These are phyloP conservation scores for Nematocida sp. DNA, from an alignment of 371 early-diverging fungal species.

Conservation along the genomic window DNA sequence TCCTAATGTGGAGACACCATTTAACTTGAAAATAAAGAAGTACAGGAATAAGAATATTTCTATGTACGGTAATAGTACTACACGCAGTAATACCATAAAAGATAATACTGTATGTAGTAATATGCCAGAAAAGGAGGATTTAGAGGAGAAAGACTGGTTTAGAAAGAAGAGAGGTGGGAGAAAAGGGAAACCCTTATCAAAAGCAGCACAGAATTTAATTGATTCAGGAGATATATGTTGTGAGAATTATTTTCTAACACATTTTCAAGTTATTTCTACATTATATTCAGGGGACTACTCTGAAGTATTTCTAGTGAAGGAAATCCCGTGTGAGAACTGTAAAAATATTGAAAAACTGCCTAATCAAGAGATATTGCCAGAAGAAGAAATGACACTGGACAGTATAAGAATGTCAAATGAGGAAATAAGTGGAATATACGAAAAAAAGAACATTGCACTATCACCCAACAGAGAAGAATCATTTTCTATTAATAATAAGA, in stretches of 20 bases:
- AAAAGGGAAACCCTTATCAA: constrained; percentile 5
- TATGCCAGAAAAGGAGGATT: neutral
- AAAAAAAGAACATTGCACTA: too few relatives aligned
- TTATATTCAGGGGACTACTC: constrained; percentile 16
- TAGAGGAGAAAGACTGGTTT: constrained; percentile 47
- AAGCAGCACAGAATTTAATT: neutral
- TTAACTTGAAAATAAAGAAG: constrained; percentile 39
- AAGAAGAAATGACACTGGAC: neutral
- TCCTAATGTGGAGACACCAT: constrained; percentile 46
- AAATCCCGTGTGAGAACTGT: neutral
- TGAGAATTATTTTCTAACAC: constrained; percentile 12
- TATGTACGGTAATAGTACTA: neutral
- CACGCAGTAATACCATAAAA: neutral
- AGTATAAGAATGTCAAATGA: too few relatives aligned
- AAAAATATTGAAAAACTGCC: neutral
- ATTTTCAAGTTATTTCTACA: constrained; percentile 5
- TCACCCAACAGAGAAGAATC: too few relatives aligned
- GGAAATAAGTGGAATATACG: too few relatives aligned
- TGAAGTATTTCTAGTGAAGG: constrained; percentile 29
- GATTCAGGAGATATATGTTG: too few relatives aligned
- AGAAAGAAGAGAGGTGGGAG: constrained; percentile 43
- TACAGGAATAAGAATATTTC: neutral
- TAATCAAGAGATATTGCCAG: neutral
- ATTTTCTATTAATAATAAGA: too few relatives aligned
- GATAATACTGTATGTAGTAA: neutral